Percentiles rank a stretch among this genome's conserved stretches.
Conservation (phyloP, 2,329 filamentous ascomycete genomes). For the Trichoderma koningii region DNA sequence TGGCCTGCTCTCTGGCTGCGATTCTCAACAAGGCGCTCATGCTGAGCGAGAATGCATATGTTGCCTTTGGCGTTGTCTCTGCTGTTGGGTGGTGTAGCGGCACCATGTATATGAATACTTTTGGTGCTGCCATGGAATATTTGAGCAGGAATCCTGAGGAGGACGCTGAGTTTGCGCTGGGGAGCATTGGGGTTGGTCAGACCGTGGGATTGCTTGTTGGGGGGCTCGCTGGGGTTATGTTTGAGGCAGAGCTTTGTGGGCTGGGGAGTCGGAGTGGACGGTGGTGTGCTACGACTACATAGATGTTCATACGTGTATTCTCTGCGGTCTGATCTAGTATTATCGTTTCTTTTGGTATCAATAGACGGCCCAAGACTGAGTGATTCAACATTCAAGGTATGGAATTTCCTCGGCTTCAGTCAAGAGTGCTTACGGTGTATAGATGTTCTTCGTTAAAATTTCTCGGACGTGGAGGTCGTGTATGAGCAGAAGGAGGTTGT, state of each 20-base stretch:
- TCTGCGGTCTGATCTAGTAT: neutral
- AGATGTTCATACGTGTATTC: neutral
- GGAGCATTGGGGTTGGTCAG: slow-evolving; percentile 9
- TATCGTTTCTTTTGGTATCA: no score
- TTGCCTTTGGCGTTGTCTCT: neutral
- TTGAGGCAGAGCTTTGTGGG: slow-evolving; percentile 15
- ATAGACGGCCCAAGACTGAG: no score
- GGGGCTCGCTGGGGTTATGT: neutral
- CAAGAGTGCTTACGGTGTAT: no score
- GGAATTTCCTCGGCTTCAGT: no score
- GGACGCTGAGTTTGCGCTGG: slow-evolving; percentile 10
- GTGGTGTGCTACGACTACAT: slow-evolving; percentile 10
- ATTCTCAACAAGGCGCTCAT: neutral
- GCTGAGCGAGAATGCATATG: neutral
- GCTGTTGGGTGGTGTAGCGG: neutral
- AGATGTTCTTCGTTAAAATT: no score
- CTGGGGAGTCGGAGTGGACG: slow-evolving; percentile 2
- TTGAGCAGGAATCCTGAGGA: neutral
- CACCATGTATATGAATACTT: slow-evolving; percentile 10
- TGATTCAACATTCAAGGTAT: no score
- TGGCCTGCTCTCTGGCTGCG: neutral
- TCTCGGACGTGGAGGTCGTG: no score
- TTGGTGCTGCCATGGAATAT: slow-evolving; percentile 2
- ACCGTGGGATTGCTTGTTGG: slow-evolving; percentile 2
- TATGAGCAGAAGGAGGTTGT: no score